Evolutionary conservation across 1,284 basidiomycete species (phyloP).

Genomic region (Trametes hirsuta): DNA sequence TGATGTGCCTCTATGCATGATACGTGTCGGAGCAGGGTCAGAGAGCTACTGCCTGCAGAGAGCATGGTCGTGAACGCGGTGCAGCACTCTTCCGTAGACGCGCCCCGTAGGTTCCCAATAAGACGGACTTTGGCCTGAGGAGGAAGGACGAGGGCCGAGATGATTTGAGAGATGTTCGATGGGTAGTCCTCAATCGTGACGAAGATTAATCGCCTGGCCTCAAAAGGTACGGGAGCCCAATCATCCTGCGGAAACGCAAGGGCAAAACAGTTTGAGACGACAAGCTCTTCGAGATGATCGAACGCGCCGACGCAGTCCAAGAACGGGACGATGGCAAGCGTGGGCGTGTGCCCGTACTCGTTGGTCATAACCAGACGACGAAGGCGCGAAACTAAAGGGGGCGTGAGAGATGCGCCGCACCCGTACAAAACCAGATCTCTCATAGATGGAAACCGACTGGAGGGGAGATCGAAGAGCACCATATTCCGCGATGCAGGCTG

Average conservation of each 20-base stretch:
- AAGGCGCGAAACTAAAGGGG: not conserved
- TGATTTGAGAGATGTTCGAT: not conserved
- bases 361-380: not conserved
- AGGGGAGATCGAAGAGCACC: not conserved
- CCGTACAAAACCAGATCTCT: not conserved
- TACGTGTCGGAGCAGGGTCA: not conserved
- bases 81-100: not conserved
- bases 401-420: not conserved
- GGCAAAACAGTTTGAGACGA: constrained; percentile 1
- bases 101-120: not conserved
- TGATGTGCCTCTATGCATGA: not conserved
- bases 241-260: not conserved
- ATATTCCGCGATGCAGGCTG: not conserved
- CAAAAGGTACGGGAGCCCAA: not conserved
- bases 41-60: not conserved
- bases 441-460: not conserved
- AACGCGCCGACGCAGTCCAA: not conserved
- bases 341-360: not conserved
- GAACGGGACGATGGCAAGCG: not conserved
- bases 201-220: not conserved
- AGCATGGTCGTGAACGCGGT: constrained; percentile 1
- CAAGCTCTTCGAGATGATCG: constrained; percentile 2
- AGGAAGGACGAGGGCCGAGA: not conserved
- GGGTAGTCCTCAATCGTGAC: constrained; percentile 3
- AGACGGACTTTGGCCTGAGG: not conserved